phyloP scores from a whole-genome alignment of 2,329 filamentous ascomycete genomes.

The Trichoderma sp. region DNA sequence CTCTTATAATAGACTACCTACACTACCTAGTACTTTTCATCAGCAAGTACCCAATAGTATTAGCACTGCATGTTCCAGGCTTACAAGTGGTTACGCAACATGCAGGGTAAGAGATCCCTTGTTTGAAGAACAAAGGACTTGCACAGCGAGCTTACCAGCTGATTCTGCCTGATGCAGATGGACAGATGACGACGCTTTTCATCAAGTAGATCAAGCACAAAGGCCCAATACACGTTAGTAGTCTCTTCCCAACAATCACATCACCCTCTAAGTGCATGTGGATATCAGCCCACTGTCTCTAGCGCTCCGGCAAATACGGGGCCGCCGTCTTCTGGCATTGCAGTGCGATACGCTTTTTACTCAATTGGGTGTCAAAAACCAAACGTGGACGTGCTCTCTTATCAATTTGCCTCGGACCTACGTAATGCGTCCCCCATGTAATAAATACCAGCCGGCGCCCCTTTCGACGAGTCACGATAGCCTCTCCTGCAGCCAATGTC shows the following conservation, averaged over 20 bases:
- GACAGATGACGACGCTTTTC: neutral
- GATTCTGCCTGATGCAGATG: neutral
- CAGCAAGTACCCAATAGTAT: too few relatives aligned
- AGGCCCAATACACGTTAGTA: neutral
- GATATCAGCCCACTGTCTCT: slow-evolving; percentile 2
- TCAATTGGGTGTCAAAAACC: neutral
- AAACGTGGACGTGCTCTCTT: neutral
- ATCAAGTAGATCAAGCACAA: neutral
- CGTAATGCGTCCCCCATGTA: slow-evolving; percentile 14
- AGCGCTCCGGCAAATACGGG: slow-evolving; percentile 10
- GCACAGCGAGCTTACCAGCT: neutral
- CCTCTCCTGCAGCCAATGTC: slow-evolving; percentile 5
- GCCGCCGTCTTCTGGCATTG: neutral
- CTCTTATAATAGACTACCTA: neutral
- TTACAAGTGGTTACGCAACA: neutral
- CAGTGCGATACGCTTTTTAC: slow-evolving; percentile 1
- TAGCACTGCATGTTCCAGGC: neutral
- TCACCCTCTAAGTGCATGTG: neutral
- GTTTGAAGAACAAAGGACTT: neutral
- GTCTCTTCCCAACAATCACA: neutral
- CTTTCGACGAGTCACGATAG: slow-evolving; percentile 6
- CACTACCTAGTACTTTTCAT: neutral
- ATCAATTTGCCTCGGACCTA: slow-evolving; percentile 4
- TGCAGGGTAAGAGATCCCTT: neutral
- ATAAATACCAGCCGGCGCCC: neutral